Base-by-base conservation (phyloP, 495 filamentous ascomycete species). In the Terfezia boudieri region DNA sequence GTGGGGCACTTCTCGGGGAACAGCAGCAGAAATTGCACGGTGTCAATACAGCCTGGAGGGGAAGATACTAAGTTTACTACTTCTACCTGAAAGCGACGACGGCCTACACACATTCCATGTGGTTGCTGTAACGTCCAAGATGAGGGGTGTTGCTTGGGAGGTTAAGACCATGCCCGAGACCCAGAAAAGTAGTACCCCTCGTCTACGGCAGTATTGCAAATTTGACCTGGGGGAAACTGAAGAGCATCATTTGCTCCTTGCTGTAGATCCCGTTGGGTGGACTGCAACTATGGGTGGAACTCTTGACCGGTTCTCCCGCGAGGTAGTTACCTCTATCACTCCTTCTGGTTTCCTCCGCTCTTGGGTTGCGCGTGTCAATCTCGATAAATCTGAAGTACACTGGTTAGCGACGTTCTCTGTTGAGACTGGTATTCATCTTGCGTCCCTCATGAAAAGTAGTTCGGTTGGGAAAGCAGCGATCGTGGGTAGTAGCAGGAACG, bases 291-390 rank as follows among this genome's bases (percentile, higher is more conserved):
- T 78, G 22, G 83, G 84, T n/a, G 83, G 80, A 6, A 93, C 86
- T 56, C 74, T 94, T 50, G 88, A 94, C 62, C 76, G 82, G 0
- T 94, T 94, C 64, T 84, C 86, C 11, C 78, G 81, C 35, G 87
- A 94, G 59, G 81, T 94, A 50, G 86, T 84, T 9, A 79, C 94
- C 26, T 88, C 89, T 3, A 92, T 90, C 62, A 89, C 83, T 0
- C 69, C 77, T 12, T 77, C 71, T 22, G 89, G 89, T 7, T 67
- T 80, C 20, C 71, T 96, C 37, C 76, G 78, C 51, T 88, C 88
- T 36, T 94, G 88, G 87, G 83, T 87, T 9, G 86, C 86, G 9
- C 76, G 81, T 55, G 75, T 94, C 38, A 73, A 70, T 51, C 73
- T 88, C 7, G 79, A 88, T 16, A 53, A 51, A 14, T 49, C 59